Conservation (phyloP, 495 filamentous ascomycete species). For the Lepidopterella palustris region DNA sequence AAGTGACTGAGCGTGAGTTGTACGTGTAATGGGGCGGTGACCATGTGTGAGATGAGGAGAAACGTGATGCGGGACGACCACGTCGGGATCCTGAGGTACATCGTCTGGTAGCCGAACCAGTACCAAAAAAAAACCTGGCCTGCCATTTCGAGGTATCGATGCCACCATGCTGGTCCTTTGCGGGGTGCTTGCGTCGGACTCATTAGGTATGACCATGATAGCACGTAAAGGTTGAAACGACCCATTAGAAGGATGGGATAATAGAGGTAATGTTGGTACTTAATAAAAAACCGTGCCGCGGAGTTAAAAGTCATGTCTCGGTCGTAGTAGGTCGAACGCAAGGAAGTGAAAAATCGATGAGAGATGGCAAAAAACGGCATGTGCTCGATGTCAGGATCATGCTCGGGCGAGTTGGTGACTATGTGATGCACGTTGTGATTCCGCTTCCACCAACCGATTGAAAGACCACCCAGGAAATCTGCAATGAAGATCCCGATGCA, state of each 20-base stretch:
- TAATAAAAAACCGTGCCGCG: slow-evolving; percentile 62
- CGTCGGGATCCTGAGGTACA: slow-evolving; percentile 73
- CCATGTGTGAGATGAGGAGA: slow-evolving; percentile 78
- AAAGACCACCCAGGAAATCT: slow-evolving; percentile 81
- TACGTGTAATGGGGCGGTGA: slow-evolving; percentile 81
- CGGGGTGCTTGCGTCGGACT: slow-evolving; percentile 64
- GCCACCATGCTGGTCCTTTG: slow-evolving; percentile 83
- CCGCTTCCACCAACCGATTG: slow-evolving; percentile 92
- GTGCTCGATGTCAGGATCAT: slow-evolving; percentile 96
- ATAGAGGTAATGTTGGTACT: slow-evolving; percentile 76
- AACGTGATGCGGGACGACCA: slow-evolving; percentile 64
- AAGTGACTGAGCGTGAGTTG: slow-evolving; percentile 98
- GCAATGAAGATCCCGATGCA: slow-evolving; percentile 86
- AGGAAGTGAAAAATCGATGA: slow-evolving; percentile 68
- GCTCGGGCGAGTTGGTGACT: slow-evolving; percentile 94
- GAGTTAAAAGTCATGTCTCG: slow-evolving; percentile 78
- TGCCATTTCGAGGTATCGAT: slow-evolving; percentile 73
- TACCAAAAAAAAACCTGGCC: slow-evolving; percentile 88
- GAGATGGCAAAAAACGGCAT: slow-evolving; percentile 93
- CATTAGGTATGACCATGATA: slow-evolving; percentile 82
- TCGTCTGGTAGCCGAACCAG: slow-evolving; percentile 83
- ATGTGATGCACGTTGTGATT: slow-evolving; percentile 98
- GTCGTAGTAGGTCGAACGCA: slow-evolving; percentile 86
- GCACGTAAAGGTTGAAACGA: slow-evolving; percentile 80
- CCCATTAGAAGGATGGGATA: slow-evolving; percentile 80